Evolutionary conservation across 2,329 filamentous ascomycete species (phyloP).

Genomic region (Beauveria brongniartii): DNA sequence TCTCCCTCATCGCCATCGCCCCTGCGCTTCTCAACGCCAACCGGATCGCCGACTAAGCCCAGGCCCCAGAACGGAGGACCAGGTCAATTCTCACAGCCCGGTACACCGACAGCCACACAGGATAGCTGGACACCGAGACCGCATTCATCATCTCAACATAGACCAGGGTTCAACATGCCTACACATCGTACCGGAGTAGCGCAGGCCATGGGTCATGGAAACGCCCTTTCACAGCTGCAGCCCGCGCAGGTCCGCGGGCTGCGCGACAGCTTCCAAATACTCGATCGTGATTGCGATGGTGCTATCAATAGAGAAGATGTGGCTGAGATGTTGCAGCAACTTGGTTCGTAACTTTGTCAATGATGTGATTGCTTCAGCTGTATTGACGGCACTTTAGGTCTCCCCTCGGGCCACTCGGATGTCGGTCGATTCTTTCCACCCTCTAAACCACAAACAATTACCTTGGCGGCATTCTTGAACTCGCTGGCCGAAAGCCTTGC

Average conservation of each 20-base stretch:
- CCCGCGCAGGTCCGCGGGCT: constrained; percentile 78
- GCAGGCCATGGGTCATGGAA: constrained; percentile 35
- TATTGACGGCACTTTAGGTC: constrained; percentile 39
- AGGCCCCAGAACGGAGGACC: constrained; percentile 16
- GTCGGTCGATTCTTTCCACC: constrained; percentile 78
- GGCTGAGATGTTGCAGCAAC: constrained; percentile 75
- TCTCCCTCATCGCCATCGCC: constrained; percentile 58
- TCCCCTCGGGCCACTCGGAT: constrained; percentile 63
- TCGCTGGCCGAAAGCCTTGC: constrained; percentile 67
- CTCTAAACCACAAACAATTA: constrained; percentile 62
- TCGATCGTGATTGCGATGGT: constrained; percentile 84
- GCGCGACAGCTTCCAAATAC: constrained; percentile 86
- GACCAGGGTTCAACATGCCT: constrained; percentile 21
- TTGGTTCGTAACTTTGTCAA: constrained; percentile 46
- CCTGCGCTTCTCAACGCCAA: constrained; percentile 57
- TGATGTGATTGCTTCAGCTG: no score
- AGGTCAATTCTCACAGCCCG: constrained; percentile 31
- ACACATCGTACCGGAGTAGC: constrained; percentile 29
- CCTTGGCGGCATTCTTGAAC: constrained; percentile 79
- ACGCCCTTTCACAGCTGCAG: constrained; percentile 64
- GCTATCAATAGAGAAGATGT: constrained; percentile 76
- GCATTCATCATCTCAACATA: not conserved
- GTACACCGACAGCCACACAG: constrained; percentile 29
- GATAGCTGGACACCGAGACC: constrained; percentile 31
- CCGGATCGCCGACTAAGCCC: constrained; percentile 49